A percentile compares a stretch with the other conserved stretches of the same genome.
phyloP scores from a whole-genome alignment of 495 filamentous ascomycete genomes.

The Xylaria curta region DNA sequence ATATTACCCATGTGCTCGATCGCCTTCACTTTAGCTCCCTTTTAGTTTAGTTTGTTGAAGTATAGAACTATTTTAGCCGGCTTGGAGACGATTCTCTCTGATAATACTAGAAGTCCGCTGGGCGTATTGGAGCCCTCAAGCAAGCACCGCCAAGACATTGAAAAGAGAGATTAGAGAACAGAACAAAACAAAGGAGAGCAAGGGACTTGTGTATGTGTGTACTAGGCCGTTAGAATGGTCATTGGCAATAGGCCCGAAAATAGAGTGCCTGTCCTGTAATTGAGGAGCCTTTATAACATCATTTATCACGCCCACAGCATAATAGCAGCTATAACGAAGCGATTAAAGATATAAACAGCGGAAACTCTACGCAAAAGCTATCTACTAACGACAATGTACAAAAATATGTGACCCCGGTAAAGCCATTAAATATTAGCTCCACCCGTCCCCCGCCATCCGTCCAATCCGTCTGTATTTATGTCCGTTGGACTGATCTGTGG shows the following conservation, averaged over 20 bases:
- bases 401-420: not conserved
- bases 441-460: not conserved
- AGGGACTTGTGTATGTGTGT: not conserved
- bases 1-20: not conserved
- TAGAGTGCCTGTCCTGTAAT: not conserved
- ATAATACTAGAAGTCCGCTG: not conserved
- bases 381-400: not conserved
- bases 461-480: not conserved
- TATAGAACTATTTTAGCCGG: not conserved
- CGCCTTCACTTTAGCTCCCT: not conserved
- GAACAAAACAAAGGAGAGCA: not conserved
- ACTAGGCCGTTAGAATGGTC: not conserved
- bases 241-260: not conserved
- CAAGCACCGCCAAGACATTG: not conserved
- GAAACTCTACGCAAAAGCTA: not conserved
- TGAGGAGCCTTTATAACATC: not conserved
- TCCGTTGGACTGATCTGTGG: not conserved
- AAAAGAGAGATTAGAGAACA: not conserved
- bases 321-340: not conserved
- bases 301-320: not conserved
- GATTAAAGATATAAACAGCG: not conserved
- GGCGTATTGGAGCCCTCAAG: not conserved
- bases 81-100: not conserved
- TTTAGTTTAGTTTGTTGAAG: not conserved
- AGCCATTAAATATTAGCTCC: constrained; percentile 2